phyloP scores from a whole-genome alignment of 106 monocot species.

The Allium sativum region DNA sequence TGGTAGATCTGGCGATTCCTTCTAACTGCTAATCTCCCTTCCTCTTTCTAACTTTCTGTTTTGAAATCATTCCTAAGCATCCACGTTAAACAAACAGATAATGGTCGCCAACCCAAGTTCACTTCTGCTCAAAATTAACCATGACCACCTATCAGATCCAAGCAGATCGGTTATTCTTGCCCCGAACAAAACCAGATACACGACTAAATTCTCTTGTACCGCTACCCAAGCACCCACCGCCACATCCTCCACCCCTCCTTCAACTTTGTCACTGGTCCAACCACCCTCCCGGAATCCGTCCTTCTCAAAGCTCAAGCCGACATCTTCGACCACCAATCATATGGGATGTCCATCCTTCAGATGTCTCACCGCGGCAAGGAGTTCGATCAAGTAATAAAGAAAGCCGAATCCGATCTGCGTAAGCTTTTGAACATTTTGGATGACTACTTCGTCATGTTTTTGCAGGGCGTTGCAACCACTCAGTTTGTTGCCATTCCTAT shows the following conservation, averaged over 20 bases:
- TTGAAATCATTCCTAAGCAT: too few species aligned
- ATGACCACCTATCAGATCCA: too few species aligned
- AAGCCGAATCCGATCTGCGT: slow-evolving; percentile 84
- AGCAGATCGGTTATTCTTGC: too few species aligned
- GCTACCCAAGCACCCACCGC: slow-evolving; percentile 12
- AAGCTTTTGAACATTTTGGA: slow-evolving; percentile 56
- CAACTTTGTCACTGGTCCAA: slow-evolving; percentile 96
- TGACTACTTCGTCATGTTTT: slow-evolving; percentile 71
- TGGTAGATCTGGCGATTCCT: too few species aligned
- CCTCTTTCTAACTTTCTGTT: too few species aligned
- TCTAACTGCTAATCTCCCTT: too few species aligned
- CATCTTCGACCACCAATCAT: slow-evolving; percentile 61
- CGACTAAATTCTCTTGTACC: too few species aligned
- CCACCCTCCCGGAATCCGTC: slow-evolving; percentile 81
- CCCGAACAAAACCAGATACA: too few species aligned
- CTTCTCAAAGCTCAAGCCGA: slow-evolving; percentile 75
- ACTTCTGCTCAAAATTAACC: too few species aligned
- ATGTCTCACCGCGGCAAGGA: slow-evolving; percentile 93
- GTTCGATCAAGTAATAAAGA: slow-evolving; percentile 85
- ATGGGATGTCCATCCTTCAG: slow-evolving; percentile 95
- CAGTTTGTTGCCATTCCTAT: slow-evolving; percentile 86
- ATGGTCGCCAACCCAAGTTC: too few species aligned
- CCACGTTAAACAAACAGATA: too few species aligned
- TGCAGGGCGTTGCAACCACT: slow-evolving; percentile 94
- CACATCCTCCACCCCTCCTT: slow-evolving; percentile 25